Base-by-base conservation (phyloP, 2,329 filamentous ascomycete genomes). In the Penicillium vulpinum region DNA sequence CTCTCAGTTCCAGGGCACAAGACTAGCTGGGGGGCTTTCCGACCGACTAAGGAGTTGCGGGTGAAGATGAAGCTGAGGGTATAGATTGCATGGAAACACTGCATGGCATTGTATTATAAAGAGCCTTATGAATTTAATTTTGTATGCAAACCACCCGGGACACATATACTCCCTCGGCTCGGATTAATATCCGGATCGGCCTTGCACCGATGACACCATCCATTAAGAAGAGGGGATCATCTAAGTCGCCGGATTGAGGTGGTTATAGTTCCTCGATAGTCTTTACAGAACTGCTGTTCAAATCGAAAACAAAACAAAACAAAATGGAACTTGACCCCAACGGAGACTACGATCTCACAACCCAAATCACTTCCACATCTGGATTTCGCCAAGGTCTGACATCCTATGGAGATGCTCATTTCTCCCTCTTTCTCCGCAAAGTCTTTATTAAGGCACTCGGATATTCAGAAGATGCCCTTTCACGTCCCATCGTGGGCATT, bases 371-470 rank as follows among this genome's bases (percentile, higher is more conserved):
- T 24, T 74, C 79, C 39, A 72, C 74, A 31, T 71, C 77, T 0
- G 87, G 87, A 7, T 77, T 90, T 29, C 81, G 86, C 8, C 85
- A 86, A 63, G 85, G 85, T 1, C 80, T 90, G 1, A 82, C 87
- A 3, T 85, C 83, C 0, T 91, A 91, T 63, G 88, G 88, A 43
- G 88, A 91, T 63, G 79, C 87, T 7, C 88, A 90, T 72, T 91
- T 91, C 75, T 88, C 86, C 0, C 80, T 91, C 2, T 91, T 91
- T 67, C 79, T 91, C 0, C 82, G 88, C 33, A 91, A 91, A 66
- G 88, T 87, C 24, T 91, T 91, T 72, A 90, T 91, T 77, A 91
- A 91, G 71, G 87, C 88, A 0, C 78, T 90, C 1, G 88, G 88
- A 0, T 91, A 90, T 70, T 85, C 84, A 56, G 88, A 91, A 62